phyloP scores from a whole-genome alignment of 257 asterid species.

The Buddleja alternifolia region DNA sequence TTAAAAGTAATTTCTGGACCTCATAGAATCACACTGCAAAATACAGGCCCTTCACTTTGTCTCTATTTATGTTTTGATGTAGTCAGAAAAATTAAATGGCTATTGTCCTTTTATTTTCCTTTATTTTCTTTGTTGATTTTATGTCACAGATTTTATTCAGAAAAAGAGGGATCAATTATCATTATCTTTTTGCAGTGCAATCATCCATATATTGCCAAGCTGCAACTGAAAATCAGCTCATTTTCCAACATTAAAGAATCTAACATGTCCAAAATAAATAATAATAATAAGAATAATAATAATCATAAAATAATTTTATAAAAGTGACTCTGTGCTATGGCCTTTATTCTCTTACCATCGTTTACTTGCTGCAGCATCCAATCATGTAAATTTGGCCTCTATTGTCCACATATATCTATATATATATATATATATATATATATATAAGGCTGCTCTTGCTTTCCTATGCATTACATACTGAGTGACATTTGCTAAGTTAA shows the following conservation, averaged over 20 bases:
- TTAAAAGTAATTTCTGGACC: no score
- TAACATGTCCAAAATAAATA: constrained; percentile 17
- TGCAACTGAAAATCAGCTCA: constrained; percentile 44
- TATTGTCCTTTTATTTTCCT: neutral
- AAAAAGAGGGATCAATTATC: constrained; percentile 33
- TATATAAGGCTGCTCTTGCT: constrained; percentile 25
- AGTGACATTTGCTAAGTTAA: no score
- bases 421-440: neutral
- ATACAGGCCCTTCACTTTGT: no score
- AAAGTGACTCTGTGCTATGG: constrained; percentile 34
- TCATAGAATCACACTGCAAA: no score
- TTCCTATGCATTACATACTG: no score
- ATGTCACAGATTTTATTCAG: neutral
- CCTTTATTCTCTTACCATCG: constrained; percentile 40
- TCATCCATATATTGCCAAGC: constrained; percentile 46
- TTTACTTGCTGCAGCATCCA: constrained; percentile 44
- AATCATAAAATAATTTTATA: constrained; percentile 15
- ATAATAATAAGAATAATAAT: neutral
- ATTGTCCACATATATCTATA: constrained; percentile 34
- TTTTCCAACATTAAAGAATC: constrained; percentile 42
- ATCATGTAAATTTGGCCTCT: constrained; percentile 46
- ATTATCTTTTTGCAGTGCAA: constrained; percentile 43
- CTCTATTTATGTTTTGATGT: neutral
- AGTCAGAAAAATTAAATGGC: constrained; percentile 21
- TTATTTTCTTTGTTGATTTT: neutral